Percentiles rank a stretch among this genome's conserved stretches.
Conservation (phyloP, 768 basidiomycete genomes). For the Mycena galopus region DNA sequence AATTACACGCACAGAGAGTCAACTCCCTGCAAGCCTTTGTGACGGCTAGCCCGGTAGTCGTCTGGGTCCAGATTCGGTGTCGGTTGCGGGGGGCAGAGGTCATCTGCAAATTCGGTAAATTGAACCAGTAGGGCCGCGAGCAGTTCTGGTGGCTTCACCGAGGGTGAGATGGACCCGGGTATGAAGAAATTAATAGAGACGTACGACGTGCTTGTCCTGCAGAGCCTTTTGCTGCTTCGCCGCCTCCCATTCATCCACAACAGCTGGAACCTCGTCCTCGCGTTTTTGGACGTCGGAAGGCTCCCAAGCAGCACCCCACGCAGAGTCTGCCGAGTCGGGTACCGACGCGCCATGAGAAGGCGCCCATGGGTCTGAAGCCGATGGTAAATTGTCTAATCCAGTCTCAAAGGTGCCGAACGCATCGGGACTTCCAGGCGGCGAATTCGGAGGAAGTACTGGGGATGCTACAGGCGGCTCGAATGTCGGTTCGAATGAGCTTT, state of each 20-base stretch:
- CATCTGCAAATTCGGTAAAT: conserved; percentile 64
- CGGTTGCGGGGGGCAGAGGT: conserved; percentile 62
- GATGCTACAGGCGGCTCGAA: conserved; percentile 25
- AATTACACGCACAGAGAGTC: conserved; percentile 69
- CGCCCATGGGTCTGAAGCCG: conserved; percentile 53
- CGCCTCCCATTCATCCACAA: conserved; percentile 76
- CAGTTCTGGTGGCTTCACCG: conserved; percentile 74
- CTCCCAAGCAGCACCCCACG: conserved; percentile 62
- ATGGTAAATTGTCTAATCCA: conserved; percentile 48
- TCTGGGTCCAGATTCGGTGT: conserved; percentile 35
- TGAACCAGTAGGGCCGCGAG: conserved; percentile 68
- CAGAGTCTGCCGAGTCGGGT: conserved; percentile 36
- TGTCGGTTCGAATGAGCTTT: conserved; percentile 18
- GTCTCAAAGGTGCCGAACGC: conserved; percentile 73
- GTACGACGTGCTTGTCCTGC: conserved; percentile 74
- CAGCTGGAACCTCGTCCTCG: conserved; percentile 41
- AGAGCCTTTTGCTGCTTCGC: conserved; percentile 70
- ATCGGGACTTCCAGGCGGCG: conserved; percentile 60
- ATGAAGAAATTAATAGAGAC: conserved; percentile 47
- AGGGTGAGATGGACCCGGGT: conserved; percentile 25
- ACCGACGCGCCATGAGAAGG: conserved; percentile 40
- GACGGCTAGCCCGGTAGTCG: conserved; percentile 50
- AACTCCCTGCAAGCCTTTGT: conserved; percentile 61
- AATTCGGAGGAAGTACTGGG: conserved; percentile 28
- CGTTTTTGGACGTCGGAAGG: conserved; percentile 37